phyloP scores from a whole-genome alignment of 2,329 filamentous ascomycete genomes.

The Colletotrichum echinochloae region DNA sequence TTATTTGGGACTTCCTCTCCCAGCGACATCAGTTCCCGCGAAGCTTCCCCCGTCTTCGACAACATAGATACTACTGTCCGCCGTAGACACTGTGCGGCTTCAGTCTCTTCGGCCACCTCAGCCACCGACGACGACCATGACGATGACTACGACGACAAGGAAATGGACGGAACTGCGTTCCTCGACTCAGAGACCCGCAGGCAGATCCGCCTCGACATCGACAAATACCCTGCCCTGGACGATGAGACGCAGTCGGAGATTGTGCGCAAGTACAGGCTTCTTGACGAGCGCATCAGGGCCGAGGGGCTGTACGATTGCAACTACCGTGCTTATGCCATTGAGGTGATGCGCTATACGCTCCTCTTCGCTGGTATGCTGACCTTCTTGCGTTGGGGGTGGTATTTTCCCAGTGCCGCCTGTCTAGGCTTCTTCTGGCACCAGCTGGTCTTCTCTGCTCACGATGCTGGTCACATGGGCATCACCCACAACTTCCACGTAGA shows the following conservation, averaged over 20 bases:
- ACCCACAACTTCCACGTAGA: slow-evolving; percentile 90
- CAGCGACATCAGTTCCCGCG: slow-evolving; percentile 65
- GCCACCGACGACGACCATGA: slow-evolving; percentile 54
- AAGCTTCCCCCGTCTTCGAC: slow-evolving; percentile 65
- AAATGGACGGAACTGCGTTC: slow-evolving; percentile 68
- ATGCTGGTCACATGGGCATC: slow-evolving; percentile 97
- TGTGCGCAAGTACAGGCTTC: slow-evolving; percentile 81
- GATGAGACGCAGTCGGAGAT: slow-evolving; percentile 79
- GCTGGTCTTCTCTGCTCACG: slow-evolving; percentile 91
- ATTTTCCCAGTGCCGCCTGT: slow-evolving; percentile 76
- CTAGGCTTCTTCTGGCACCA: slow-evolving; percentile 94
- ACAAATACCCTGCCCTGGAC: slow-evolving; percentile 86
- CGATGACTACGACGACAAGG: slow-evolving; percentile 58
- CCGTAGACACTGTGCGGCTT: slow-evolving; percentile 54
- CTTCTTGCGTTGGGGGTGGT: slow-evolving; percentile 74
- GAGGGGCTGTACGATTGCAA: slow-evolving; percentile 88
- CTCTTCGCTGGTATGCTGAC: slow-evolving; percentile 73
- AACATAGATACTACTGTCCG: slow-evolving; percentile 47
- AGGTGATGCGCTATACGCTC: slow-evolving; percentile 77
- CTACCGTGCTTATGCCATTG: slow-evolving; percentile 82
- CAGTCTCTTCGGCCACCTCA: slow-evolving; percentile 71
- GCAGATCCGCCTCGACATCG: slow-evolving; percentile 79
- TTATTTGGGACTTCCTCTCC: slow-evolving; percentile 51
- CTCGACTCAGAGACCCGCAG: slow-evolving; percentile 80
- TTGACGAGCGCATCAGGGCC: slow-evolving; percentile 77